Evolutionary conservation across 306 rosid species (phyloP).

Genomic region (Cyamopsis tetragonoloba): DNA sequence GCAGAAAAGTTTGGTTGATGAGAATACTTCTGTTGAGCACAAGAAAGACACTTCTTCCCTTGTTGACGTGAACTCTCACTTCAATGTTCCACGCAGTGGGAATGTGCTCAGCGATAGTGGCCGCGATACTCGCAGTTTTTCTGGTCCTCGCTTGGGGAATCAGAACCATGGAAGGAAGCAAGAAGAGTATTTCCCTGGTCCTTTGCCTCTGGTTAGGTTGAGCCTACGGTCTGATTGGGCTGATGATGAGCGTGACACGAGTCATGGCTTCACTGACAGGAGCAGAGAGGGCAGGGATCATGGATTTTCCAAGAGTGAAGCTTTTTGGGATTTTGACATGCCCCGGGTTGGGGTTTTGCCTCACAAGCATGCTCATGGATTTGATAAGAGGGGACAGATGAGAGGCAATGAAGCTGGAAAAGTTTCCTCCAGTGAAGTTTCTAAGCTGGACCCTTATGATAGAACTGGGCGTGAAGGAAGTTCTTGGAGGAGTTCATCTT

Average conservation of each 20-base stretch:
- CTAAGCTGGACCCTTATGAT: slow-evolving; percentile 52
- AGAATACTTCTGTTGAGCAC: slow-evolving; percentile 42
- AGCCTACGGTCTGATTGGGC: slow-evolving; percentile 94
- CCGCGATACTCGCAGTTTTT: slow-evolving; percentile 25
- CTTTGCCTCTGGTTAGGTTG: slow-evolving; percentile 67
- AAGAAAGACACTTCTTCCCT: slow-evolving; percentile 31
- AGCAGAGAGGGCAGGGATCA: slow-evolving; percentile 71
- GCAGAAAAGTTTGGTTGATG: slow-evolving; percentile 37
- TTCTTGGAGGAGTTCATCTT: slow-evolving; percentile 52
- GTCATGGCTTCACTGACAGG: slow-evolving; percentile 58
- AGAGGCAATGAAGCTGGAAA: slow-evolving; percentile 77
- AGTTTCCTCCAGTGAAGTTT: slow-evolving; percentile 62
- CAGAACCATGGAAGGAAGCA: slow-evolving; percentile 38
- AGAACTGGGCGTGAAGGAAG: slow-evolving; percentile 63
- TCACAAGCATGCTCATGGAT: slow-evolving; percentile 48
- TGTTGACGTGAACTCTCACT: slow-evolving; percentile 41
- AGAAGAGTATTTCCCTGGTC: slow-evolving; percentile 72
- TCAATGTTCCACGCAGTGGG: slow-evolving; percentile 29
- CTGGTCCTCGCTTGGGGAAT: slow-evolving; percentile 37
- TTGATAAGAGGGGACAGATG: slow-evolving; percentile 57
- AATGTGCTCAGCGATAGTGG: slow-evolving; percentile 35
- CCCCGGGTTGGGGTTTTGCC: slow-evolving; percentile 68
- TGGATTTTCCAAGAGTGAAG: slow-evolving; percentile 54
- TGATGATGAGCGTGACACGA: slow-evolving; percentile 95
- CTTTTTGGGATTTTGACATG: slow-evolving; percentile 82